Conservation (phyloP, 306 rosid species). For the Cicer judaicum region DNA sequence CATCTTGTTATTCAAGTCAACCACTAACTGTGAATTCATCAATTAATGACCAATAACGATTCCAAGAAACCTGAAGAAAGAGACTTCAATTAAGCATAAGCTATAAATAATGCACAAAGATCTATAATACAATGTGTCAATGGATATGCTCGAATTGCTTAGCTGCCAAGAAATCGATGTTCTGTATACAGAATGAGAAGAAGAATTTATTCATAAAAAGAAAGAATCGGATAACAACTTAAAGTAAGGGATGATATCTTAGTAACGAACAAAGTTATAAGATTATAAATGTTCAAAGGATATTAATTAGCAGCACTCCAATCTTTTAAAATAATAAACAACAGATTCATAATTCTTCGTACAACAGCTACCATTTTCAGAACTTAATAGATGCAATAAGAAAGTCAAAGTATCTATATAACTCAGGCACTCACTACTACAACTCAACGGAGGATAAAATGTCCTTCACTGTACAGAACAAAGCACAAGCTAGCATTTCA, state of each 20-base stretch:
- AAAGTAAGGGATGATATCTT: background rate
- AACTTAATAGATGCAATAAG: background rate
- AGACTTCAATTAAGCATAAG: slow-evolving; percentile 37
- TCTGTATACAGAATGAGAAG: background rate
- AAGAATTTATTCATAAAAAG: background rate
- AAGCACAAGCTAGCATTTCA: slow-evolving; percentile 18
- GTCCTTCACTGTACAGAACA: background rate
- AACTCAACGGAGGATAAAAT: background rate
- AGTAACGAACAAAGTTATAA: too few species aligned
- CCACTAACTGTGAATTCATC: slow-evolving; percentile 58
- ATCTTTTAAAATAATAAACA: background rate
- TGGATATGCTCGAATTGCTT: background rate
- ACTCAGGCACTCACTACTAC: background rate
- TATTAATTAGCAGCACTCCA: background rate
- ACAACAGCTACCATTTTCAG: background rate
- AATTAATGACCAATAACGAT: slow-evolving; percentile 39
- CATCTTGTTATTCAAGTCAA: slow-evolving; percentile 60
- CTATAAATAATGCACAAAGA: background rate
- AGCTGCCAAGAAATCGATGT: slow-evolving; percentile 6
- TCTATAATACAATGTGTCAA: slow-evolving; percentile 9
- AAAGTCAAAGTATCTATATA: background rate
- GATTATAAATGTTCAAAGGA: background rate
- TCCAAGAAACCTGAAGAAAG: slow-evolving; percentile 62
- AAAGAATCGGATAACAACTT: background rate
- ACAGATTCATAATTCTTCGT: background rate